A percentile compares a stretch with the other conserved stretches of the same genome.
phyloP scores from a whole-genome alignment of 371 early-diverging fungal species.

The Smittium culicis region DNA sequence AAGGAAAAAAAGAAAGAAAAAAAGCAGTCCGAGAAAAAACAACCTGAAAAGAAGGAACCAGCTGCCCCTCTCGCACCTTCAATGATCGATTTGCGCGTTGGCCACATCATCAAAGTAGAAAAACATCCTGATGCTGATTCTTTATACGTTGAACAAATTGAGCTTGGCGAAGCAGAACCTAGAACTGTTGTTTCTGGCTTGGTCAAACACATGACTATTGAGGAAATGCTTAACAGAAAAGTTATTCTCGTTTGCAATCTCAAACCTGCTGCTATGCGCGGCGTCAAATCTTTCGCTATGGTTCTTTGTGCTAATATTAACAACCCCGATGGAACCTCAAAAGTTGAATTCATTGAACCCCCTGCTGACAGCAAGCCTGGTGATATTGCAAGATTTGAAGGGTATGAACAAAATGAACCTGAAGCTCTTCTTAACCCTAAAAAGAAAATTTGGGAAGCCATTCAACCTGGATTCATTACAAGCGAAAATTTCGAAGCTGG shows the following conservation, averaged over 20 bases:
- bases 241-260: constrained; percentile 69
- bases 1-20: constrained; percentile 25
- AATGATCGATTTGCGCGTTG: constrained; percentile 84
- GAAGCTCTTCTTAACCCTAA: constrained; percentile 88
- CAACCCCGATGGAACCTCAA: constrained; percentile 60
- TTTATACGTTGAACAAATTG: constrained; percentile 88
- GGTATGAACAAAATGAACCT: constrained; percentile 61
- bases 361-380: constrained; percentile 77
- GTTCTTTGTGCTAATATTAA: constrained; percentile 91
- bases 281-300: constrained; percentile 89
- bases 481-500: constrained; percentile 60
- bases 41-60: constrained; percentile 41
- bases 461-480: constrained; percentile 84
- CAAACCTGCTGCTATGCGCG: constrained; percentile 92
- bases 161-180: constrained; percentile 71
- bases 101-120: constrained; percentile 62
- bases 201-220: constrained; percentile 75
- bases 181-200: constrained; percentile 86
- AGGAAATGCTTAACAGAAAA: constrained; percentile 61
- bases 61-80: constrained; percentile 40
- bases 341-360: constrained; percentile 81
- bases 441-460: constrained; percentile 92
- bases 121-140: constrained; percentile 87
- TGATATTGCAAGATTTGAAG: constrained; percentile 77
- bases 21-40: constrained; percentile 33